Conservation (phyloP, 345 rosid genomes). For the Angophora floribunda region DNA sequence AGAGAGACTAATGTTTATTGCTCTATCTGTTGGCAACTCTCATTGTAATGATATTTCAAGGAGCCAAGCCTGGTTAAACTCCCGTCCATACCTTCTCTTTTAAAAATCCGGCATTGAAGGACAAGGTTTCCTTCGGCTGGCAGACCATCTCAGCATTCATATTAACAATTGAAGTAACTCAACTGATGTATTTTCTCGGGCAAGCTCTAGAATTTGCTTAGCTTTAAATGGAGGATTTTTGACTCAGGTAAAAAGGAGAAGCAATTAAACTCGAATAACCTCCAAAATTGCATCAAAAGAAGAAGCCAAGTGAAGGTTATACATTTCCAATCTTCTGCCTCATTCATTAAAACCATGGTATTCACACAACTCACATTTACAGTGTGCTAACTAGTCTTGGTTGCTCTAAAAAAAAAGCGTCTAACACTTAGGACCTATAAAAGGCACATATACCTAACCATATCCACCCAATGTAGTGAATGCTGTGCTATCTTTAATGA, state of each 20-base stretch:
- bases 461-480: neutral
- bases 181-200: neutral
- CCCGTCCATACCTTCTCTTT: neutral
- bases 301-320: neutral
- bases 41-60: neutral
- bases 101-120: neutral
- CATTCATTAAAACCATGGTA: neutral
- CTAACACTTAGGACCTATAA: neutral
- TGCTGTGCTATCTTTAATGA: neutral
- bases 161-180: neutral
- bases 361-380: neutral
- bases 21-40: neutral
- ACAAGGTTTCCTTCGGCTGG: neutral
- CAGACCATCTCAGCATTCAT: neutral
- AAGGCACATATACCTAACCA: neutral
- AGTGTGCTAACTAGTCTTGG: neutral
- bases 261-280: neutral
- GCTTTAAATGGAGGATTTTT: neutral
- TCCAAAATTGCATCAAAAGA: neutral
- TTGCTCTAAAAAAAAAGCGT: neutral
- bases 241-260: neutral
- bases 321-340: neutral
- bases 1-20: neutral
- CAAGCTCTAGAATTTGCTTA: neutral
- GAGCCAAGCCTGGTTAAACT: neutral